phyloP scores from a whole-genome alignment of 805 yeast genomes.

The Saccharomycopsis sp. region DNA sequence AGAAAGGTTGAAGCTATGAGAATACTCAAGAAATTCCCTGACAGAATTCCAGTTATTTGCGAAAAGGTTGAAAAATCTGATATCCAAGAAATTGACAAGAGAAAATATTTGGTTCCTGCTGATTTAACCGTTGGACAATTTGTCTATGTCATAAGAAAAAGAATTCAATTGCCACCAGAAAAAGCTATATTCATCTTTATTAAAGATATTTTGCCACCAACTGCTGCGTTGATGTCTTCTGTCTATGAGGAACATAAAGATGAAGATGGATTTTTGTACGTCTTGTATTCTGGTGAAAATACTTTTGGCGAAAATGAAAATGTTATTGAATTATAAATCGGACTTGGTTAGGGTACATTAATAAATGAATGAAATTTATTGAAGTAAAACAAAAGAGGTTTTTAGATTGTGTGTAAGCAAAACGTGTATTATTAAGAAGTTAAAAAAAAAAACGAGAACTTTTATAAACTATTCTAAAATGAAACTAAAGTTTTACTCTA shows the following conservation, averaged over 20 bases:
- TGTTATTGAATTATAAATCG: too few relatives aligned
- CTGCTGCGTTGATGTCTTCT: conserved; percentile 93
- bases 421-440: too few relatives aligned
- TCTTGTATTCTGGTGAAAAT: conserved; percentile 94
- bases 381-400: too few relatives aligned
- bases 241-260: conserved; percentile 96
- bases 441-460: too few relatives aligned
- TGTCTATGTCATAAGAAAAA: conserved; percentile 93
- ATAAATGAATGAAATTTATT: too few relatives aligned
- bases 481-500: conserved; percentile 5
- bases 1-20: conserved; percentile 93
- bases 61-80: conserved; percentile 96
- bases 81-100: conserved; percentile 92
- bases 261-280: conserved; percentile 94
- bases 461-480: too few relatives aligned
- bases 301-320: conserved; percentile 87
- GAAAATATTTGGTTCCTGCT: conserved; percentile 92
- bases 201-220: conserved; percentile 94
- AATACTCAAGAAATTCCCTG: conserved; percentile 79
- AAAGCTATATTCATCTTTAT: conserved; percentile 97
- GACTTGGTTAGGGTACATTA: too few relatives aligned
- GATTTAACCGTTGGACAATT: conserved; percentile 97
- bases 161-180: conserved; percentile 92
- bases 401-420: too few relatives aligned
- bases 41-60: conserved; percentile 93